Evolutionary conservation across 768 basidiomycete genomes (phyloP), one percentile per base, ranked within the genome.

Genomic region (Collybia sp.): DNA sequence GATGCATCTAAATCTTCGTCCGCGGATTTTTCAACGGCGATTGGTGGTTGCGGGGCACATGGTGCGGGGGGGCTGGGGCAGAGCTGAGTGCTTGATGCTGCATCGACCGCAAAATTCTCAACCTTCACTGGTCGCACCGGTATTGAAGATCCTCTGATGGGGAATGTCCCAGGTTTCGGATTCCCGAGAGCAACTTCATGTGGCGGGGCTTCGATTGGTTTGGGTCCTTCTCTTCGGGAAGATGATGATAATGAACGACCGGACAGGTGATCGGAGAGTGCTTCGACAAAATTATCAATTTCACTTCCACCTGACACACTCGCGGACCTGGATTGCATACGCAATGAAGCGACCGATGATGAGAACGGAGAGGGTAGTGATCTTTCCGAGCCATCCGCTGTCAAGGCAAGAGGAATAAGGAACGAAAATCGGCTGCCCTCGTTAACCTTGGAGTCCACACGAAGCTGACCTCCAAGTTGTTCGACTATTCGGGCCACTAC

Each of bases 401-500:
- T 62, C 2, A 83, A 58, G 1, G 75, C 63, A 50, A 90, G 76
- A 6, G 85, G 83, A 34, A 87, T 75, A 6, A 85, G 64, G 63
- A 85, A 82, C 1, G 83, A 86, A 66, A 91, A 90, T 3, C 73
- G 71, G 30, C 83, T 85, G 8, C 88, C 89, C 54, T 75, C 62
- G 38, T 69, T 72, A n/a, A 79, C 68, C 42, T 77, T 73, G 0
- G 86, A 89, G 47, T 89, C 85, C 3, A 88, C 87, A 5, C 85
- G 79, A 2, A 93, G 73, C 59, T 88, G 87, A 2, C 88, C 89
- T 0, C 80, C 83, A 1, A 90, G 72, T 50, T 88, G 87, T 53
- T 84, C 82, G 3, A 90, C 83, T 35, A 90, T 88, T 12, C 88
- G 73, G 0, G 86, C 85, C 10, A 91, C 88, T 5, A 89, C 84